Evolutionary conservation across 176 grass and related monocot genomes (phyloP), one percentile per base, ranked within the genome.

Genomic region (Eleusine coracana): DNA sequence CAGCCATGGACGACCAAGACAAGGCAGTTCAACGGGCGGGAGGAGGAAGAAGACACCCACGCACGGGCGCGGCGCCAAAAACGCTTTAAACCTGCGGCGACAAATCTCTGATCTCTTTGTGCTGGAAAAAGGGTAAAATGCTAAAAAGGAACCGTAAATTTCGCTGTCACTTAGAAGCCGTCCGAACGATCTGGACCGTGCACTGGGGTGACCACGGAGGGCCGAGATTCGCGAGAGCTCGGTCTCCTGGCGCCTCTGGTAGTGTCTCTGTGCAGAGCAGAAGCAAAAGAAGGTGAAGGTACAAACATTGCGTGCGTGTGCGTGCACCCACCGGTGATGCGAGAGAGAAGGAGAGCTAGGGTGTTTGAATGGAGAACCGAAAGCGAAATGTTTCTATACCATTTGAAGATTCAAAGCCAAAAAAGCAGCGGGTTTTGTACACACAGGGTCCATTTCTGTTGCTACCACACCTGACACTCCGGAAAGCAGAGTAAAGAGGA

Each of bases 331-430:
- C 17, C 17, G 29, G 27, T 18, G 40, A 70, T 13, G 29, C 51
- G 46, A 16, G 74, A 25, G 74, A 36, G 5, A 17, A 6, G 55
- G 15, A 54, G 51, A n/a, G 54, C 17, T 1, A 34, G 31, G 42
- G 11, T 83, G 86, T 62, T 85, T 76, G 81, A 79, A 79, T 58
- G 38, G 28, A 72, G 58, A 56, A 37, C 59, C 41, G 11, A 86
- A 60, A 74, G 83, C 80, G 76, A 80, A 51, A 56, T 6, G 55
- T 81, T 89, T 89, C 82, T 89, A 70, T 89, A 89, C 76, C 87
- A 89, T 80, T 89, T 70, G 29, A 51, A 64, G 63, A 89, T 89
- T 70, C 70, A 44, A 74, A 84, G 18, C 66, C 9, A 48, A 67
- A 77, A 44, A 80, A 68, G 38, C 29, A 82, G 73, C 65, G 75